A percentile compares a stretch with the other conserved stretches of the same genome.
These are phyloP conservation scores for Bipolaris gigantea DNA, from an alignment of 2,329 filamentous ascomycete genomes.

Conservation along the genomic window DNA sequence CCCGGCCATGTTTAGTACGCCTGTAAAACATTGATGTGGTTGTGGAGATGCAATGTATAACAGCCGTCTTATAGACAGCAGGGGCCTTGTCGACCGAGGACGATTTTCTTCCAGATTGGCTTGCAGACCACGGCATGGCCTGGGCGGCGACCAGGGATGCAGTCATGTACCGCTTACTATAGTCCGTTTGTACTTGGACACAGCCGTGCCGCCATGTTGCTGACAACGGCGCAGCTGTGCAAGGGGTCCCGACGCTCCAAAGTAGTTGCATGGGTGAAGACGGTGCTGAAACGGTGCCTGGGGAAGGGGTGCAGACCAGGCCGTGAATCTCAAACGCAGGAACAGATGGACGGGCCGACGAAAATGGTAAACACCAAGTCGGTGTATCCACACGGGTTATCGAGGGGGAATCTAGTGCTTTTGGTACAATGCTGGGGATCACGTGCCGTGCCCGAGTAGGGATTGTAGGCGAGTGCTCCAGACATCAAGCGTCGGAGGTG, in stretches of 20 bases:
- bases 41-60: background rate
- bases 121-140: background rate
- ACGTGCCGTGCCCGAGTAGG: background rate
- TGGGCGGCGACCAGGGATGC: background rate
- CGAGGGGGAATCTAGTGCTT: constrained; percentile 3
- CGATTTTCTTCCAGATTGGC: background rate
- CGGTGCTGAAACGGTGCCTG: constrained; percentile 28
- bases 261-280: background rate
- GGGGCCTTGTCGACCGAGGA: background rate
- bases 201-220: background rate
- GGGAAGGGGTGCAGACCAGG: constrained; percentile 41
- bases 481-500: constrained; percentile 17
- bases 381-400: constrained; percentile 8
- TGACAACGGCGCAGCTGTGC: background rate
- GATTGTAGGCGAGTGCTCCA: constrained; percentile 11
- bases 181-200: background rate
- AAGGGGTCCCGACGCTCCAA: background rate
- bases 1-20: background rate
- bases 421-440: constrained; percentile 10
- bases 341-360: constrained; percentile 8
- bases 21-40: background rate
- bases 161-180: background rate
- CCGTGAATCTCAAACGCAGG: constrained; percentile 32
- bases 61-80: background rate
- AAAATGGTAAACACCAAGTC: constrained; percentile 8